A percentile compares a stretch with the other conserved stretches of the same genome.
These are phyloP conservation scores for Hypoxylon fuscum DNA, from an alignment of 495 filamentous ascomycete genomes.

Conservation along the genomic window DNA sequence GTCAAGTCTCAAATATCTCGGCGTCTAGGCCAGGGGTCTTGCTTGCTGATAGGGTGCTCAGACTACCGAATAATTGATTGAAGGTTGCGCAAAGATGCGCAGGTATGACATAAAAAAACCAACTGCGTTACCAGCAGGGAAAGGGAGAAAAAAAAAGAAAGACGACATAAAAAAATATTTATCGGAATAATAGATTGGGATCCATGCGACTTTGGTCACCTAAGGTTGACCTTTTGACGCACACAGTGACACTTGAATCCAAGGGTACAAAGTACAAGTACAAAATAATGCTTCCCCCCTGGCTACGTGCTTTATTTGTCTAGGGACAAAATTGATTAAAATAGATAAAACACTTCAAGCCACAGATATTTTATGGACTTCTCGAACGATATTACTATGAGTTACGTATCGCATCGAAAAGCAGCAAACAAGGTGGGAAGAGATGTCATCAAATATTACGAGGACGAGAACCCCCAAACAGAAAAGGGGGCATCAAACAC, in stretches of 20 bases:
- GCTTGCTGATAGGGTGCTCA: constrained; percentile 28
- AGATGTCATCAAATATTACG: constrained; percentile 19
- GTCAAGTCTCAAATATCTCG: constrained; percentile 38
- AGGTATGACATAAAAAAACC: not conserved
- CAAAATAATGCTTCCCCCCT: constrained; percentile 7
- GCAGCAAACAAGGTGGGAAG: constrained; percentile 8
- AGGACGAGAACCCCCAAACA: not conserved
- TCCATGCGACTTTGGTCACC: too few relatives aligned
- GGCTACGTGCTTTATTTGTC: constrained; percentile 21
- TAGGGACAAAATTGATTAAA: constrained; percentile 14
- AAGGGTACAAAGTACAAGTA: too few relatives aligned
- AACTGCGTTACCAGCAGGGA: too few relatives aligned
- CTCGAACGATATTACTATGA: constrained; percentile 8
- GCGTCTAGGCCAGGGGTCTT: constrained; percentile 15
- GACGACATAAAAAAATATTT: too few relatives aligned
- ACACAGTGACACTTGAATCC: too few relatives aligned
- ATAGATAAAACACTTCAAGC: constrained; percentile 38
- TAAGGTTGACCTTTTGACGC: too few relatives aligned
- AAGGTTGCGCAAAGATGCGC: too few relatives aligned
- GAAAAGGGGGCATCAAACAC: not conserved
- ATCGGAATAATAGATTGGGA: too few relatives aligned
- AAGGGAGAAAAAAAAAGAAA: too few relatives aligned
- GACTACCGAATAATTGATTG: constrained; percentile 27
- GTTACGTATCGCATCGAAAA: not conserved
- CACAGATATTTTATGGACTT: constrained; percentile 23